Percentiles rank a stretch among this genome's conserved stretches.
These are phyloP conservation scores for Hansfordia pulvinata DNA, from an alignment of 2,329 filamentous ascomycete species.

Conservation along the genomic window DNA sequence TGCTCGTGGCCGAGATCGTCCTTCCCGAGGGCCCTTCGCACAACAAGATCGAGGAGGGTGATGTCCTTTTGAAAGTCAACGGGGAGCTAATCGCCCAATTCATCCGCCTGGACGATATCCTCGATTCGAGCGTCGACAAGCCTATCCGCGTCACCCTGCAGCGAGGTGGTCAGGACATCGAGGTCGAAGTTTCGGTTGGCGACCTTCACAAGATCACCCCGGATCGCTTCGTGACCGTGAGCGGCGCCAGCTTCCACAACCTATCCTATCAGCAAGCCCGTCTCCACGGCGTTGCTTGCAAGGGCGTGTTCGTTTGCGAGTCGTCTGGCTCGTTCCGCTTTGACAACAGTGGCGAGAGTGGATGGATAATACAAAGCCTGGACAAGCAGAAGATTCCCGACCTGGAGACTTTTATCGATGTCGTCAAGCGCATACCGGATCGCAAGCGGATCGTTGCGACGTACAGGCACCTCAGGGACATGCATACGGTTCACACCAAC, in stretches of 20 bases:
- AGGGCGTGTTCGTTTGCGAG: conserved; percentile 91
- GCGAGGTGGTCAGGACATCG: conserved; percentile 74
- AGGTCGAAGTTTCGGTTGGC: conserved; percentile 73
- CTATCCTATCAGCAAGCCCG: conserved; percentile 97
- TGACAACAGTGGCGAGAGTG: conserved; percentile 77
- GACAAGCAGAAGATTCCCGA: conserved; percentile 87
- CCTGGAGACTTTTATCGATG: conserved; percentile 76
- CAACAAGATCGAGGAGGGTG: conserved; percentile 80
- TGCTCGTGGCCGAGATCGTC: conserved; percentile 93
- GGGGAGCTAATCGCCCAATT: conserved; percentile 89
- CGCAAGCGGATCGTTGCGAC: conserved; percentile 78
- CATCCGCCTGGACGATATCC: conserved; percentile 75
- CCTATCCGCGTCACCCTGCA: conserved; percentile 74
- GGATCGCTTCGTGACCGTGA: conserved; percentile 87
- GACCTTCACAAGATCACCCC: conserved; percentile 92
- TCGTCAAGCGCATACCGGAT: conserved; percentile 78
- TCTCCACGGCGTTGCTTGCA: conserved; percentile 80
- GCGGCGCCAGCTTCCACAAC: conserved; percentile 88
- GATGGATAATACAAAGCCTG: conserved; percentile 86
- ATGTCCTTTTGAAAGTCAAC: conserved; percentile 88
- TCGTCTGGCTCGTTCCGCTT: conserved; percentile 90
- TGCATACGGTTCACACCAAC: conserved; percentile 87
- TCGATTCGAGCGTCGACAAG: conserved; percentile 75
- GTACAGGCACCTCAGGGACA: conserved; percentile 87
- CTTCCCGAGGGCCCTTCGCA: conserved; percentile 83